A percentile compares a stretch with the other conserved stretches of the same genome.
Evolutionary conservation across 306 rosid species (phyloP).

Genomic region (Purshia tridentata): DNA sequence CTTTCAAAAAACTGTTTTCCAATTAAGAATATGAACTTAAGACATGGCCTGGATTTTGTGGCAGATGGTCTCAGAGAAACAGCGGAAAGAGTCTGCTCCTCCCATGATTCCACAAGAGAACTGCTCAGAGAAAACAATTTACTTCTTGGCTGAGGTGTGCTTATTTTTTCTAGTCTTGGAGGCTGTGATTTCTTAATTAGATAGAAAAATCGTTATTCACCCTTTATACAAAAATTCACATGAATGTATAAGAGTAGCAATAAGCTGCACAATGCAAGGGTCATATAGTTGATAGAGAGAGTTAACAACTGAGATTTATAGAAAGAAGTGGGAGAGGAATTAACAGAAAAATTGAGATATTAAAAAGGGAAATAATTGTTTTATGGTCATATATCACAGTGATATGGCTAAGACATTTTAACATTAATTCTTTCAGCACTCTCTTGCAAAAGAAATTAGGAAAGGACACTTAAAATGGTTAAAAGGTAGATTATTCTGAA

Average conservation of each 20-base stretch:
- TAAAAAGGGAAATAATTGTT: background rate
- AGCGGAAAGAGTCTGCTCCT: conserved; percentile 96
- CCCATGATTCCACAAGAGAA: conserved; percentile 62
- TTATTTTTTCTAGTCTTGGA: conserved; percentile 17
- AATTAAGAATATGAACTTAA: conserved; percentile 24
- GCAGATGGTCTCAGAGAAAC: conserved; percentile 95
- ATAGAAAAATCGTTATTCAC: background rate
- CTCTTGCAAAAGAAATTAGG: conserved; percentile 3
- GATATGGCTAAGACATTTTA: background rate
- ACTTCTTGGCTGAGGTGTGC: conserved; percentile 95
- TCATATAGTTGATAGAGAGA: conserved; percentile 1
- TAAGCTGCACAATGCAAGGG: background rate
- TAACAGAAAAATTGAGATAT: background rate
- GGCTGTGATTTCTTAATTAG: background rate
- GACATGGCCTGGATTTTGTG: conserved; percentile 28
- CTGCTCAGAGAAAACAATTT: conserved; percentile 65
- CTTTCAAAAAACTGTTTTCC: conserved; percentile 17
- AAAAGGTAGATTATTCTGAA: background rate
- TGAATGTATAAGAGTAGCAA: background rate
- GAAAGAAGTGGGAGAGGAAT: background rate
- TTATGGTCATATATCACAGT: background rate
- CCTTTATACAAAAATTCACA: background rate
- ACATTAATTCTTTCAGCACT: background rate
- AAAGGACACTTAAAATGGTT: background rate
- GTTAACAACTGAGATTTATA: background rate